phyloP scores from a whole-genome alignment of 192 early-diverging fungal species.

The Backusella macrospora region DNA sequence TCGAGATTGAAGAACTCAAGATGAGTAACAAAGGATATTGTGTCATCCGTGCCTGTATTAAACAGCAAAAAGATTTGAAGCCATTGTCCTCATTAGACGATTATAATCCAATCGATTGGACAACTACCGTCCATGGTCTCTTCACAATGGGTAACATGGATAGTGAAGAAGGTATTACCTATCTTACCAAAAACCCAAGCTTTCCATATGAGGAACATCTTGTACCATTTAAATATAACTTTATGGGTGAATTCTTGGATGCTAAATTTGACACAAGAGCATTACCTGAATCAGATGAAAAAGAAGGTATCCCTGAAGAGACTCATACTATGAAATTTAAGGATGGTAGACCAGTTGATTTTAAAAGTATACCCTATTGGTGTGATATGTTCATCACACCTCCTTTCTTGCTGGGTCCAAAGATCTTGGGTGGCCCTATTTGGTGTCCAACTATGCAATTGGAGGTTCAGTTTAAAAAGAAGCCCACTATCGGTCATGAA shows the following conservation, averaged over 20 bases:
- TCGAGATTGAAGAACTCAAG: constrained; percentile 37
- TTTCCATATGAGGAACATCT: constrained; percentile 12
- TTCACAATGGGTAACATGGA: constrained; percentile 38
- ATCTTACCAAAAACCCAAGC: not conserved
- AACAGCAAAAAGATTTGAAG: constrained; percentile 19
- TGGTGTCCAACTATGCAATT: constrained; percentile 43
- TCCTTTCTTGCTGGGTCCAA: constrained; percentile 19
- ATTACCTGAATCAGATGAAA: not conserved
- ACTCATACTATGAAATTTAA: constrained; percentile 20
- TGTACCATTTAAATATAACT: not conserved
- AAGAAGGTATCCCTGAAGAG: constrained; percentile 23
- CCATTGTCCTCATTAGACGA: not conserved
- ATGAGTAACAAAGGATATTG: constrained; percentile 33
- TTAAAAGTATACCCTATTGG: constrained; percentile 29
- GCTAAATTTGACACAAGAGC: not conserved
- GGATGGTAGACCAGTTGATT: constrained; percentile 29
- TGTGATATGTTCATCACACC: constrained; percentile 40
- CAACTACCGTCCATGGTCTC: not conserved
- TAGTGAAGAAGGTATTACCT: constrained; percentile 30
- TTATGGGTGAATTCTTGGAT: constrained; percentile 13
- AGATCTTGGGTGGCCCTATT: constrained; percentile 6
- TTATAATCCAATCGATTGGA: constrained; percentile 24
- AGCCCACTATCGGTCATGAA: constrained; percentile 17
- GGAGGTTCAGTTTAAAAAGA: constrained; percentile 37
- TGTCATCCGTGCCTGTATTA: constrained; percentile 17